Evolutionary conservation across 2,329 filamentous ascomycete genomes (phyloP).

Genomic region (Zasmidium angulare): DNA sequence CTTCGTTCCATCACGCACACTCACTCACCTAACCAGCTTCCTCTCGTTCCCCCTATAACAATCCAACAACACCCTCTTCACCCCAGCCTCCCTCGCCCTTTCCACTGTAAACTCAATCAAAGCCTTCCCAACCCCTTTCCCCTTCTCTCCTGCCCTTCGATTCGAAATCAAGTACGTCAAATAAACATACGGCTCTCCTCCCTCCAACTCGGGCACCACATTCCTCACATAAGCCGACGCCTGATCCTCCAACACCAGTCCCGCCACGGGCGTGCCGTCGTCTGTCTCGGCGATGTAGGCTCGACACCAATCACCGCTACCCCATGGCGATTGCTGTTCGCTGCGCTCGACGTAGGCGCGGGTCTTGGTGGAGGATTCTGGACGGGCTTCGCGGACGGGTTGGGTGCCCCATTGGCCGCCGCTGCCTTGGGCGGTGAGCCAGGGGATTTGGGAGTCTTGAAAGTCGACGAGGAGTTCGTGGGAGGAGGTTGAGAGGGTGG

Average conservation of each 20-base stretch:
- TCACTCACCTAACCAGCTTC: constrained; percentile 17
- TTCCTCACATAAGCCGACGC: constrained; percentile 37
- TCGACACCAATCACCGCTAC: constrained; percentile 11
- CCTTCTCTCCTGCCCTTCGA: constrained; percentile 7
- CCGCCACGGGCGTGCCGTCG: constrained; percentile 12
- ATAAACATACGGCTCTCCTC: constrained; percentile 16
- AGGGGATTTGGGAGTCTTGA: constrained; percentile 19
- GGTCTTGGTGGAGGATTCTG: constrained; percentile 6
- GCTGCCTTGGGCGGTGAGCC: constrained; percentile 17
- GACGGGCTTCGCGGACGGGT: constrained; percentile 1
- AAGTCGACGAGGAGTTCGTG: constrained; percentile 18
- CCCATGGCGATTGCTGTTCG: constrained; percentile 7
- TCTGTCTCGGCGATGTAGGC: constrained; percentile 15
- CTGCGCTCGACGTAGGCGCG: constrained; percentile 8
- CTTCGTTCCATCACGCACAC: background rate
- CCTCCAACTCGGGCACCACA: constrained; percentile 61
- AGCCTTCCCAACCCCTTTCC: constrained; percentile 13
- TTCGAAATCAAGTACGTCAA: constrained; percentile 20
- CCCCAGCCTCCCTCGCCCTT: background rate
- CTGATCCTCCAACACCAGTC: constrained; percentile 12
- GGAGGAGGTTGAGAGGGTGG: constrained; percentile 9
- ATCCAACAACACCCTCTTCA: constrained; percentile 19
- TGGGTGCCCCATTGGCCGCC: constrained; percentile 20
- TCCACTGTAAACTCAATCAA: constrained; percentile 17
- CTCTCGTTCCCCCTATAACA: constrained; percentile 19